These are phyloP conservation scores for Solanum chilense DNA, from an alignment of 257 asterid species.

Conservation along the genomic window DNA sequence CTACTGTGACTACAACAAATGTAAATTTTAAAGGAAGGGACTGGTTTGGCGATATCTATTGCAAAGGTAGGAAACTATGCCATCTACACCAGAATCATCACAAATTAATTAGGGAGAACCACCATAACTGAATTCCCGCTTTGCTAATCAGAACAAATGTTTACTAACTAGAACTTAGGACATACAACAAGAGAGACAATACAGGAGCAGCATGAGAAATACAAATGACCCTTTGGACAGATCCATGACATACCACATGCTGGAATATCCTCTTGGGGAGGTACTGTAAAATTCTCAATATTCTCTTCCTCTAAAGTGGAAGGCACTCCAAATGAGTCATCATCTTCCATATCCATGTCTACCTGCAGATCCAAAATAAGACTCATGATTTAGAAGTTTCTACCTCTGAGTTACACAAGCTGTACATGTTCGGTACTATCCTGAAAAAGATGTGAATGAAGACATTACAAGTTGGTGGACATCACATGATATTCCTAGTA, in stretches of 20 bases:
- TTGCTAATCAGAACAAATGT: background rate
- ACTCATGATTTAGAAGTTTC: background rate
- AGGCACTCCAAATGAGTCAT: conserved; percentile 18
- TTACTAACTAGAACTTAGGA: background rate
- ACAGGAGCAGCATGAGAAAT: background rate
- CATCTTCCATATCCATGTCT: conserved; percentile 95
- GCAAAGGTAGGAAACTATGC: background rate
- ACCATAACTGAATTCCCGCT: background rate
- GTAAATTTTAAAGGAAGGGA: background rate
- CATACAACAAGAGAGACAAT: background rate
- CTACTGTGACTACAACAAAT: background rate
- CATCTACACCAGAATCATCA: background rate
- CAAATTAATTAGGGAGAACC: background rate
- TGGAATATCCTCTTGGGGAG: conserved; percentile 20
- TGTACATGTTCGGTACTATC: background rate
- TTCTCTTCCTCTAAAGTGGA: conserved; percentile 33
- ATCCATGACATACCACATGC: conserved; percentile 35
- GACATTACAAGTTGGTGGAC: background rate
- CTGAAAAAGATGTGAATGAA: background rate
- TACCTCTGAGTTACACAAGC: background rate
- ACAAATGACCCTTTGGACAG: background rate
- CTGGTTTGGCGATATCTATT: background rate
- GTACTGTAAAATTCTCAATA: conserved; percentile 17
- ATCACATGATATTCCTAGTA: background rate
- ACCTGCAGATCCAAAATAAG: conserved; percentile 36